phyloP scores from a whole-genome alignment of 2,329 filamentous ascomycete species.

The Pestalotiopsis sp. region DNA sequence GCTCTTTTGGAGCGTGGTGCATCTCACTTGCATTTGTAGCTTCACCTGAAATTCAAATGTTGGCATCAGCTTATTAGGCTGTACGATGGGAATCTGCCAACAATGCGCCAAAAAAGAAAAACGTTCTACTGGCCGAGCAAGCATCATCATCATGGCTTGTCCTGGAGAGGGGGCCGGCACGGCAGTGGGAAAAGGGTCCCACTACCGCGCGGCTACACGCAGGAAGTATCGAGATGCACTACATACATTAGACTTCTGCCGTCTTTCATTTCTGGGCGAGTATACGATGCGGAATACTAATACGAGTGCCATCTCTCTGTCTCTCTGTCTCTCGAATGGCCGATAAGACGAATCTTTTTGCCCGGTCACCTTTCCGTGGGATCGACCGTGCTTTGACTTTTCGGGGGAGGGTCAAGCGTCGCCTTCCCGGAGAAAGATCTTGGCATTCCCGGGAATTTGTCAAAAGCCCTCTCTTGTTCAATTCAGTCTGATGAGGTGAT shows the following conservation, averaged over 20 bases:
- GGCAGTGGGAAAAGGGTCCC: not conserved
- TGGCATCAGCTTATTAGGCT: not conserved
- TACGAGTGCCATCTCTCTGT: not conserved
- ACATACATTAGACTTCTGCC: not conserved
- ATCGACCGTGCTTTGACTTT: not conserved
- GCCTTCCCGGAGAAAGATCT: not conserved
- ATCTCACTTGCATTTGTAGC: conserved; percentile 3
- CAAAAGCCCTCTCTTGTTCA: not conserved
- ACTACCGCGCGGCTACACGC: conserved; percentile 11
- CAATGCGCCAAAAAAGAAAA: not conserved
- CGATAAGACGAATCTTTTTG: not conserved
- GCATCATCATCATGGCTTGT: not conserved
- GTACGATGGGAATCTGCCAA: not conserved
- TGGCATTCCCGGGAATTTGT: not conserved
- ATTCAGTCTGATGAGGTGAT: not conserved
- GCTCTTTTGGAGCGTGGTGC: not conserved
- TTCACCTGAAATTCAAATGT: conserved; percentile 10
- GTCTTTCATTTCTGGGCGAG: not conserved
- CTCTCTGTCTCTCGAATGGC: not conserved
- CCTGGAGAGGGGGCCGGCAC: not conserved
- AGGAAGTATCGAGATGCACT: not conserved
- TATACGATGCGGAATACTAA: not conserved
- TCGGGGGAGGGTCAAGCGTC: not conserved
- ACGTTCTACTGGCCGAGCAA: not conserved
- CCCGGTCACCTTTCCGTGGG: not conserved